Conservation (phyloP, 2,329 filamentous ascomycete genomes). For the Didymella segeticola region DNA sequence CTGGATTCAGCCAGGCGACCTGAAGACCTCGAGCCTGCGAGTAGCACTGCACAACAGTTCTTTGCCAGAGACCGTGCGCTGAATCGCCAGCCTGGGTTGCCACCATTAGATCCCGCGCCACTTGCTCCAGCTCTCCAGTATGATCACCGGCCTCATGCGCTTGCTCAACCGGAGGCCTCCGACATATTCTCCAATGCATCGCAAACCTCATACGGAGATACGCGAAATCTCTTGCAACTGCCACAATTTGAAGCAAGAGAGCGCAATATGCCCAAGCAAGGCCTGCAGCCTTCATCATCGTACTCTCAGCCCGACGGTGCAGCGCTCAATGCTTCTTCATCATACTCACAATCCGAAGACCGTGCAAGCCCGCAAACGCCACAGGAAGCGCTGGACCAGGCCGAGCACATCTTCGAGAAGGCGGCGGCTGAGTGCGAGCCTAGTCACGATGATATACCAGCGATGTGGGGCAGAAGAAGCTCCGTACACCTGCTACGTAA, state of each 20-base stretch:
- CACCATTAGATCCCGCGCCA: slow-evolving; percentile 34
- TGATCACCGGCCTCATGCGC: slow-evolving; percentile 12
- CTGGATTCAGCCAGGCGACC: slow-evolving; percentile 1
- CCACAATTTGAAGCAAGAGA: slow-evolving; percentile 17
- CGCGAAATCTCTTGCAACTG: slow-evolving; percentile 39
- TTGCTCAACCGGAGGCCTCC: slow-evolving; percentile 22
- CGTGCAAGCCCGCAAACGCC: slow-evolving; percentile 24
- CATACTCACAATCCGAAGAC: slow-evolving; percentile 33
- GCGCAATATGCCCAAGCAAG: neutral
- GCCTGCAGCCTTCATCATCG: slow-evolving; percentile 32
- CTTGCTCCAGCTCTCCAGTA: slow-evolving; percentile 38
- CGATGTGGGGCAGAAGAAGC: slow-evolving; percentile 41
- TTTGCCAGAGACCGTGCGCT: slow-evolving; percentile 13
- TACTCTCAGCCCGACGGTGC: slow-evolving; percentile 26
- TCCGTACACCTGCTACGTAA: slow-evolving; percentile 35
- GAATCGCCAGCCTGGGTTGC: slow-evolving; percentile 24
- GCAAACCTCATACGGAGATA: slow-evolving; percentile 47
- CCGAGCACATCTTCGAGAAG: slow-evolving; percentile 39
- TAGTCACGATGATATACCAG: slow-evolving; percentile 32
- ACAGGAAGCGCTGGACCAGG: slow-evolving; percentile 38
- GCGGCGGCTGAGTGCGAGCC: slow-evolving; percentile 11
- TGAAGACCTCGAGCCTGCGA: neutral
- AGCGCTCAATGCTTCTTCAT: slow-evolving; percentile 32
- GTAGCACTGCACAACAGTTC: neutral
- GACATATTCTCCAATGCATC: slow-evolving; percentile 36